phyloP scores from a whole-genome alignment of 108 stramenopile genomes.

The Nitzschia putrida region DNA sequence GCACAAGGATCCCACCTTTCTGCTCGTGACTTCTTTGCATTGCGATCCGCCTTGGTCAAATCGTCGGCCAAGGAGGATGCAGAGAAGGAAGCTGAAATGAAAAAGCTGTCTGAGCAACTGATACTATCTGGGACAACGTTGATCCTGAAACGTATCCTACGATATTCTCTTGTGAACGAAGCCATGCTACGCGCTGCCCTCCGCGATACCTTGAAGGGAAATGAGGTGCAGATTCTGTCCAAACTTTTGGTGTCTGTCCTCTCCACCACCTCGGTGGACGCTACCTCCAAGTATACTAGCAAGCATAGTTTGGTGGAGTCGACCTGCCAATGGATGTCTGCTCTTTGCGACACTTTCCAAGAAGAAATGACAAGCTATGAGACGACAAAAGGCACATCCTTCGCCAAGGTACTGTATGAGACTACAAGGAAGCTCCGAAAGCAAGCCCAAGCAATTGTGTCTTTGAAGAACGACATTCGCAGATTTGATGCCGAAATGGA shows the following conservation, averaged over 20 bases:
- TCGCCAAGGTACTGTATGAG: conserved; percentile 5
- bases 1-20: background rate
- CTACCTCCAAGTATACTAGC: background rate
- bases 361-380: conserved; percentile 19
- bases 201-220: conserved; percentile 5
- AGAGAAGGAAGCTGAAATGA: background rate
- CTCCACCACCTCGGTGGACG: background rate
- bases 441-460: conserved; percentile 34
- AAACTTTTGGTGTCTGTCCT: conserved; percentile 26
- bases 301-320: conserved; percentile 12
- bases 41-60: background rate
- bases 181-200: conserved; percentile 41
- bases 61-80: background rate
- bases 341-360: conserved; percentile 35
- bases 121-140: conserved; percentile 23
- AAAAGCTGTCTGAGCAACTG: background rate
- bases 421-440: conserved; percentile 12
- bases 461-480: conserved; percentile 22
- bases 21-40: conserved; percentile 5
- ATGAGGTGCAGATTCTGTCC: conserved; percentile 32
- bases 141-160: conserved; percentile 30
- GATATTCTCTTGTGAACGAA: conserved; percentile 39
- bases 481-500: conserved; percentile 15
- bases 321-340: conserved; percentile 38
- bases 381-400: conserved; percentile 7